Evolutionary conservation across 495 filamentous ascomycete genomes (phyloP), one percentile per base, ranked within the genome.

Genomic region (Neurospora sp.): DNA sequence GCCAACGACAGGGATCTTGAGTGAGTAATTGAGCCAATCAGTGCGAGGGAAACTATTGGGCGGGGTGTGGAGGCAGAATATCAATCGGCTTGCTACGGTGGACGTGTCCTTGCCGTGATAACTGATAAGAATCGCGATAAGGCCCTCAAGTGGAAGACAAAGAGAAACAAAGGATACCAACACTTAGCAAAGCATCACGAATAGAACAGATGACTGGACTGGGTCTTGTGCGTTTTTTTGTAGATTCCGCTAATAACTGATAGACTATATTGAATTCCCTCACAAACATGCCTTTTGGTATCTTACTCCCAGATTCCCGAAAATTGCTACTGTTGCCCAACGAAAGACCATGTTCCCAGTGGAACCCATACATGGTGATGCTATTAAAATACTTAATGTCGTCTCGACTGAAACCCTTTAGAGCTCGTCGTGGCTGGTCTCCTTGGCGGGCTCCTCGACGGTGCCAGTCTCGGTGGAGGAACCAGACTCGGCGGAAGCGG

Each of bases 401-500:
- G 48, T 59, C 22, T 61, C 48, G 22, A 61, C 10, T 31, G 48
- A 42, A 16, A 31, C 48, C 75, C 70, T 82, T 83, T 89, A 93
- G 83, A 93, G 84, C 82, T 93, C 91, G 75, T 92, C 91, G 75
- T 92, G 89, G 39, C 79, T 80, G 40, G 82, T 79, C 74, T 81
- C 81, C 78, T 87, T 80, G 20, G 82, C 82, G 74, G 78, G 77
- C 79, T 83, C 82, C 75, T 78, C 82, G 69, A 71, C 35, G 31
- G 74, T 45, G 37, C 71, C 80, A 35, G 53, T 65, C 53, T 65
- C 53, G 27, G 53, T 65, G 53, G 53, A 65, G 35, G 81, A 81
- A 77, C 88, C 87, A 20, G 85, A 85, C 40, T 84, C 87, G 61
- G 83, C 82, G 31, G 87, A 83, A 48, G 87, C 85, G 45, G 84